These are phyloP conservation scores for Diaporthe citri DNA, from an alignment of 2,329 filamentous ascomycete species.

Conservation along the genomic window DNA sequence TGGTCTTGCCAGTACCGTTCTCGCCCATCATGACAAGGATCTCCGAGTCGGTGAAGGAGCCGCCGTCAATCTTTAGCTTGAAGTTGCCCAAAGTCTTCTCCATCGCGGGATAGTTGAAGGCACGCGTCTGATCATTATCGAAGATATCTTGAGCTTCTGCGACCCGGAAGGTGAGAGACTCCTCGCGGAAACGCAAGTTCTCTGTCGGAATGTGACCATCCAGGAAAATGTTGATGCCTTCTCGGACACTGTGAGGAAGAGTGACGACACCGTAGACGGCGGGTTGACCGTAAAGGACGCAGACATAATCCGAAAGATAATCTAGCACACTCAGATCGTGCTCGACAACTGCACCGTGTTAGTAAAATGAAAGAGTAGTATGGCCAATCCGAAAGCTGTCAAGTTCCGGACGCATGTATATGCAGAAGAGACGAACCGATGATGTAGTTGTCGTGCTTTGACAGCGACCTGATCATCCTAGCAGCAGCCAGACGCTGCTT, in stretches of 20 bases:
- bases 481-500: slow-evolving; percentile 97
- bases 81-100: slow-evolving; percentile 93
- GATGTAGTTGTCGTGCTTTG: slow-evolving; percentile 91
- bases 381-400: not conserved
- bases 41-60: slow-evolving; percentile 96
- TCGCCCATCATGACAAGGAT: slow-evolving; percentile 99
- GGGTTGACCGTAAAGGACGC: slow-evolving; percentile 94
- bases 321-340: slow-evolving; percentile 99
- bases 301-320: slow-evolving; percentile 98
- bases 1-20: slow-evolving; percentile 99
- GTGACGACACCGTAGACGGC: slow-evolving; percentile 98
- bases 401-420: not conserved
- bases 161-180: slow-evolving; percentile 95
- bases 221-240: slow-evolving; percentile 96
- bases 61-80: slow-evolving; percentile 83
- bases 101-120: slow-evolving; percentile 90
- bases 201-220: slow-evolving; percentile 98
- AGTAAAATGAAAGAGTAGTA: not conserved
- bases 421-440: slow-evolving; percentile 61
- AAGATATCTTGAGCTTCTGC: slow-evolving; percentile 92
- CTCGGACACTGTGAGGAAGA: slow-evolving; percentile 92
- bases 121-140: slow-evolving; percentile 84
- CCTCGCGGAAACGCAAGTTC: slow-evolving; percentile 97
- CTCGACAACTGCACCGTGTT: slow-evolving; percentile 77
- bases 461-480: slow-evolving; percentile 89